Evolutionary conservation across 768 basidiomycete species (phyloP).

Genomic region (Butyriboletus loyo): DNA sequence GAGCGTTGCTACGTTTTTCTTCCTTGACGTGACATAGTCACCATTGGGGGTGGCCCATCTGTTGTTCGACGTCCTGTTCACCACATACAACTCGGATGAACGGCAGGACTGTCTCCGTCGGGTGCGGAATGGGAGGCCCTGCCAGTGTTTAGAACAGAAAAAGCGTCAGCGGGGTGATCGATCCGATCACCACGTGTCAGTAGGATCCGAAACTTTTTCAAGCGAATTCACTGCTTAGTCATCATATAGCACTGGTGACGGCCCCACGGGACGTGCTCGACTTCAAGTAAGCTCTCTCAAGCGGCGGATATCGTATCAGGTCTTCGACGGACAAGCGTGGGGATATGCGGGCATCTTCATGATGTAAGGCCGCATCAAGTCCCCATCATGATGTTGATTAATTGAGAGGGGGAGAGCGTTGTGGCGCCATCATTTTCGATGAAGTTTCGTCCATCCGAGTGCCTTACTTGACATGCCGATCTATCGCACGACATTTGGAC

Average conservation of each 20-base stretch:
- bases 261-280: too few species aligned
- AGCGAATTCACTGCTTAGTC: neutral
- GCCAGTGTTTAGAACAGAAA: neutral
- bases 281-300: too few species aligned
- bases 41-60: neutral
- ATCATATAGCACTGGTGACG: too few species aligned
- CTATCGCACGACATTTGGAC: neutral
- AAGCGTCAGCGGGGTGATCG: neutral
- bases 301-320: neutral
- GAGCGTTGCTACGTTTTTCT: neutral
- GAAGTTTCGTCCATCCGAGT: neutral
- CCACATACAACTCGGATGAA: neutral
- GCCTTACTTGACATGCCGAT: neutral
- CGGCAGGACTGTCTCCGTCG: neutral
- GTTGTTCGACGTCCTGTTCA: neutral
- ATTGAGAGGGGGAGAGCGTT: neutral
- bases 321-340: too few species aligned
- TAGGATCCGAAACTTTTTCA: constrained; percentile 2
- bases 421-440: neutral
- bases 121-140: neutral
- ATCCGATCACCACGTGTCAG: neutral
- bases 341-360: neutral
- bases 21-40: neutral
- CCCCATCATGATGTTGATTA: neutral
- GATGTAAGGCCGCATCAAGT: neutral